Evolutionary conservation across 2,329 filamentous ascomycete genomes (phyloP).

Genomic region (Blastomyces parvus): DNA sequence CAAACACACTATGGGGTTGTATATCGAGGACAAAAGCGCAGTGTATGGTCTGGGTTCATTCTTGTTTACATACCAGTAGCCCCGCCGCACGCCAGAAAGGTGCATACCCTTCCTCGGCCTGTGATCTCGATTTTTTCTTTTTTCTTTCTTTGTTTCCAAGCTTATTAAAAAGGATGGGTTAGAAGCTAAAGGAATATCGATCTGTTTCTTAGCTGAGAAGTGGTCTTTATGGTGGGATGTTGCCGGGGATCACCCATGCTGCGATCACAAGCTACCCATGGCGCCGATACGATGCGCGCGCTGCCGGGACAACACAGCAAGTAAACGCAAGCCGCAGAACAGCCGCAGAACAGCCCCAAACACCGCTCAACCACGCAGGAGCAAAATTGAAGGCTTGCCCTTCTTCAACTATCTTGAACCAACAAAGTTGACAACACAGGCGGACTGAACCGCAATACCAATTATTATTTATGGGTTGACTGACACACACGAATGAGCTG

Average conservation of each 20-base stretch:
- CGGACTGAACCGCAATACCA: neutral
- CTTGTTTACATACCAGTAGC: conserved; percentile 4
- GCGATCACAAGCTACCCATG: neutral
- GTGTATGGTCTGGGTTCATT: neutral
- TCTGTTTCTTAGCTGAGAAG: neutral
- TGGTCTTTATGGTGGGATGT: neutral
- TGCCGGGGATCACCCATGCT: neutral
- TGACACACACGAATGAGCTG: neutral
- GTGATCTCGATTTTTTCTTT: too few species aligned
- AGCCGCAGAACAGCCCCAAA: neutral
- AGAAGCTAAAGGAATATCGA: neutral
- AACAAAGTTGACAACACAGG: neutral
- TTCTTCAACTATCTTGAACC: neutral
- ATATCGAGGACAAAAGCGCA: neutral
- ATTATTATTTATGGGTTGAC: neutral
- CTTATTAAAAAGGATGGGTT: neutral
- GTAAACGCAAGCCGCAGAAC: neutral
- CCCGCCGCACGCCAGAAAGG: neutral
- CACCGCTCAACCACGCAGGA: neutral
- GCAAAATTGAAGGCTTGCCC: neutral
- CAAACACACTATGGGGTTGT: neutral
- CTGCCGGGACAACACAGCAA: neutral
- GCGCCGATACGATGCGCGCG: neutral
- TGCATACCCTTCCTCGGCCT: neutral
- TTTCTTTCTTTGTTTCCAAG: neutral